phyloP scores from a whole-genome alignment of 2,329 filamentous ascomycete species.

The Penicillium sp. region DNA sequence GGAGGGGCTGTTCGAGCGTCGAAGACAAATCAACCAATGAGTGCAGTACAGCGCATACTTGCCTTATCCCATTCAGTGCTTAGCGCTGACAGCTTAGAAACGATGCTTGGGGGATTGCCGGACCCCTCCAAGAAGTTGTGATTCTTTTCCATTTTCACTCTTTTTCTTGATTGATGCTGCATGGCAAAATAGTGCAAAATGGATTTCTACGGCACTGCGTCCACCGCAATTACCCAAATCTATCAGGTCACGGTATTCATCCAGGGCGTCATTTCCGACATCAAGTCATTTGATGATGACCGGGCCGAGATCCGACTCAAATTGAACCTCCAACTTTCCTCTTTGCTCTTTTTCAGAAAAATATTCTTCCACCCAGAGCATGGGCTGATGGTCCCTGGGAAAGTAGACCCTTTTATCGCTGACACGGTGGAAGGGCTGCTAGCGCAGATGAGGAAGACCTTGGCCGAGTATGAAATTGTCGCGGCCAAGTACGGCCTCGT shows the following conservation, averaged over 20 bases:
- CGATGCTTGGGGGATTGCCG: neutral
- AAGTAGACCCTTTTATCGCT: constrained; percentile 21
- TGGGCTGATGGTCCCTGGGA: constrained; percentile 26
- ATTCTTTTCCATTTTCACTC: neutral
- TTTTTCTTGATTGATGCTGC: neutral
- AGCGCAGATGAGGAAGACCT: constrained; percentile 23
- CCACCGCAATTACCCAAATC: constrained; percentile 29
- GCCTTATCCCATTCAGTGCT: constrained; percentile 1
- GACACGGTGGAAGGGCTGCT: constrained; percentile 25
- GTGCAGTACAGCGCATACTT: neutral
- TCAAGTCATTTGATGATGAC: constrained; percentile 30
- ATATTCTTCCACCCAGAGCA: constrained; percentile 26
- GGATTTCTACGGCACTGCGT: constrained; percentile 32
- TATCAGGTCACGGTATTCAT: constrained; percentile 34
- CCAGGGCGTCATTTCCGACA: constrained; percentile 31
- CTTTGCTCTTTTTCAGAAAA: constrained; percentile 27
- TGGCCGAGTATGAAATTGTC: constrained; percentile 27
- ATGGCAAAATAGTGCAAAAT: constrained; percentile 9
- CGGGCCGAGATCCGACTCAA: constrained; percentile 26
- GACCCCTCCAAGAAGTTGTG: neutral
- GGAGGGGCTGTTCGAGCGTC: neutral
- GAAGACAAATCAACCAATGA: neutral
- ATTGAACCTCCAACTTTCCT: constrained; percentile 27
- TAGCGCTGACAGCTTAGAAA: constrained; percentile 5
- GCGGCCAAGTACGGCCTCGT: constrained; percentile 23